A percentile compares a stretch with the other conserved stretches of the same genome.
These are phyloP conservation scores for Vickermania ingenoplastis DNA, from an alignment of 208 protist species.

Conservation along the genomic window DNA sequence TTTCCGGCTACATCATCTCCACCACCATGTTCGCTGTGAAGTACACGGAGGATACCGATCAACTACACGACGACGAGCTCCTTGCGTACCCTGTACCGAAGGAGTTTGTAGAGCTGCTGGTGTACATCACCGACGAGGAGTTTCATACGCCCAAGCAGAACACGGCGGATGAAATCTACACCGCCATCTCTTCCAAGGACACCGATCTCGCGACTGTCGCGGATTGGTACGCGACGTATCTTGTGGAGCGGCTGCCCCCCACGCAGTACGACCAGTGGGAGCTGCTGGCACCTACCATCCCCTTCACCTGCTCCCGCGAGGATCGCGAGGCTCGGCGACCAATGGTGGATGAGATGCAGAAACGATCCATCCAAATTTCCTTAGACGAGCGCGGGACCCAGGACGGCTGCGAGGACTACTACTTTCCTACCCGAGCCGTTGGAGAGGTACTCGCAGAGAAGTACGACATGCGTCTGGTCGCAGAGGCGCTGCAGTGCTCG, in stretches of 20 bases:
- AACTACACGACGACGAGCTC: not conserved
- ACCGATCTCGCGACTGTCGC: not conserved
- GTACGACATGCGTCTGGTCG: conserved; percentile 9
- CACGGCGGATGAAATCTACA: not conserved
- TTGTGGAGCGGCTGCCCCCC: conserved; percentile 8
- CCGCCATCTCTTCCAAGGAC: not conserved
- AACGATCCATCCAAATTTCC: not conserved
- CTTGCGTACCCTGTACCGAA: not conserved
- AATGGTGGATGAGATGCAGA: not conserved
- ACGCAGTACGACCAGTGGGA: not conserved
- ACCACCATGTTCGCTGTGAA: not conserved
- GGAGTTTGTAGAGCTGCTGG: not conserved
- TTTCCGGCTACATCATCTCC: not conserved
- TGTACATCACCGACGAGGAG: not conserved
- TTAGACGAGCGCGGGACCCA: not conserved
- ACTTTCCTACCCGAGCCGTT: not conserved
- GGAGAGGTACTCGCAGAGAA: not conserved
- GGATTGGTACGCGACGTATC: conserved; percentile 26
- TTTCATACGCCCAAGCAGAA: not conserved
- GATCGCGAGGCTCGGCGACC: not conserved
- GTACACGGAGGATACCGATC: not conserved
- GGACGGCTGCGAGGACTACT: not conserved
- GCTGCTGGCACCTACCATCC: not conserved
- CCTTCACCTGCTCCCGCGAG: conserved; percentile 1
- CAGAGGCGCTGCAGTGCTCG: not conserved